A percentile compares a stretch with the other conserved stretches of the same genome.
These are phyloP conservation scores for Pseudopithomyces maydicus DNA, from an alignment of 2,329 filamentous ascomycete genomes.

Conservation along the genomic window DNA sequence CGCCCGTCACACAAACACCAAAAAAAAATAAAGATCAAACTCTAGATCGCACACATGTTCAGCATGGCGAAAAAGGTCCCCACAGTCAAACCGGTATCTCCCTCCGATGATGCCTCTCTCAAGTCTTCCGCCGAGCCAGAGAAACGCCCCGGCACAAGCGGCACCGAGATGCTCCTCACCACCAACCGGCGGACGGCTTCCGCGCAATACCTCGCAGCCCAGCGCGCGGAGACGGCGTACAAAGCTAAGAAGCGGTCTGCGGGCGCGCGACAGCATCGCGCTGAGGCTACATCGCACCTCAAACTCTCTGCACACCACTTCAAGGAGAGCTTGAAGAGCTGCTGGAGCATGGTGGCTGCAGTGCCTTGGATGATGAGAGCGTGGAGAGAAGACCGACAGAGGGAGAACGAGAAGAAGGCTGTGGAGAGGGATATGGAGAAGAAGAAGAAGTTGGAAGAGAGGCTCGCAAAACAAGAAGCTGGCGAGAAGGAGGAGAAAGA, in stretches of 20 bases:
- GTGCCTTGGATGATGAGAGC: conserved; percentile 21
- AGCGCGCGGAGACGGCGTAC: conserved; percentile 20
- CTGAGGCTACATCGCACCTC: conserved; percentile 16
- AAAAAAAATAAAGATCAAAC: background rate
- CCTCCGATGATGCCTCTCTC: background rate
- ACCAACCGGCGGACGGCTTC: conserved; percentile 19
- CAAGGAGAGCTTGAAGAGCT: conserved; percentile 19
- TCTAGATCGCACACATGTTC: conserved; percentile 9
- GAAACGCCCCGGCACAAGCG: conserved; percentile 17
- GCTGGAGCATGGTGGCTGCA: conserved; percentile 16
- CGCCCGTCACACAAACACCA: conserved; percentile 6
- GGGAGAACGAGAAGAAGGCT: conserved; percentile 19
- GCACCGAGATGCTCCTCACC: conserved; percentile 19
- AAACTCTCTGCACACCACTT: conserved; percentile 7
- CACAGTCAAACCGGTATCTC: background rate
- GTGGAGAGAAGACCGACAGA: conserved; percentile 17
- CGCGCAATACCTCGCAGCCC: conserved; percentile 15
- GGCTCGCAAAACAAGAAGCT: conserved; percentile 7
- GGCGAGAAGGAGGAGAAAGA: conserved; percentile 15
- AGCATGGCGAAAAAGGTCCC: conserved; percentile 13
- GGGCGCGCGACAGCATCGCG: conserved; percentile 13
- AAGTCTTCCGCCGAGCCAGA: conserved; percentile 6
- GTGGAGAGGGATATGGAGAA: conserved; percentile 14
- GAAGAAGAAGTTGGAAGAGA: conserved; percentile 19
- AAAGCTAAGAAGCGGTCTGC: conserved; percentile 21